phyloP scores from a whole-genome alignment of 805 yeast genomes.

The Starmerella riodocensis region DNA sequence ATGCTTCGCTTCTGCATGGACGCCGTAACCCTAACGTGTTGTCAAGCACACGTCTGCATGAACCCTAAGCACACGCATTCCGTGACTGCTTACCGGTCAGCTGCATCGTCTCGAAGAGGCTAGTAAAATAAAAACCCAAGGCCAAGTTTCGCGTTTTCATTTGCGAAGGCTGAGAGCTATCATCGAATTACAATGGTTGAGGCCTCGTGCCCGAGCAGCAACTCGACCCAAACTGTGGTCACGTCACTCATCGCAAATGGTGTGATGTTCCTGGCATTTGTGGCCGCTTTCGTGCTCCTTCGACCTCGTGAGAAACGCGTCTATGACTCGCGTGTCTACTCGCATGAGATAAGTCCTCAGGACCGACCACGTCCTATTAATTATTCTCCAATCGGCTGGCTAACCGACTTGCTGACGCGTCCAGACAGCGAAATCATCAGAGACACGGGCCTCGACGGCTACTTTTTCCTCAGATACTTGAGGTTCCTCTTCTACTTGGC shows the following conservation, averaged over 20 bases:
- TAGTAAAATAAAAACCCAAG: neutral
- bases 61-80: no score
- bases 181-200: no score
- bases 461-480: conserved; percentile 72
- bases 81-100: no score
- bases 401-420: conserved; percentile 46
- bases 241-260: conserved; percentile 61
- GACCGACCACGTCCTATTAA: conserved; percentile 59
- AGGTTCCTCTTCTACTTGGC: conserved; percentile 41
- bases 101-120: neutral
- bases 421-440: conserved; percentile 64
- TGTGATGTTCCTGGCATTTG: conserved; percentile 48
- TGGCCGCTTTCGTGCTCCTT: conserved; percentile 48
- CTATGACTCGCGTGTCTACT: conserved; percentile 70
- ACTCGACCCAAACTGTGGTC: conserved; percentile 38
- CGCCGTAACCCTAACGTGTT: no score
- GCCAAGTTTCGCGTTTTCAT: no score
- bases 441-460: conserved; percentile 91
- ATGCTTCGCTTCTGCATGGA: no score
- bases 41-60: no score
- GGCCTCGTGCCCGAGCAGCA: conserved; percentile 8
- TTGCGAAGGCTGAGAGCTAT: no score
- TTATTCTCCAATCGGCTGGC: conserved; percentile 57
- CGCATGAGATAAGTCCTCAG: conserved; percentile 36
- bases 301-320: conserved; percentile 57